Evolutionary conservation across 345 rosid species (phyloP), one percentile per base, ranked within the genome.

Genomic region (Dipteronia sinensis): DNA sequence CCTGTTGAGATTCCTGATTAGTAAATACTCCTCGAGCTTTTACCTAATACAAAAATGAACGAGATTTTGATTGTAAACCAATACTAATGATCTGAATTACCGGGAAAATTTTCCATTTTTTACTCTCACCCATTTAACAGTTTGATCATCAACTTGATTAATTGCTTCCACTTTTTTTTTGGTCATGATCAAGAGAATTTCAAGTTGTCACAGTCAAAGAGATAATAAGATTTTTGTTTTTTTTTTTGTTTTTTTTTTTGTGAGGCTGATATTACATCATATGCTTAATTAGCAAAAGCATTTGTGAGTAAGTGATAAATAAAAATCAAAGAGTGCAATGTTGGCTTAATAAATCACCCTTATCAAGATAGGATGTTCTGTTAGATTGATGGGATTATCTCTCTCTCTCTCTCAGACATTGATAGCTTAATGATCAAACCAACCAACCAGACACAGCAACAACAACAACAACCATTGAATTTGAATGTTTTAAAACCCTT

Each of bases 361-460:
- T 34, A 34, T 34, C 38, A 34, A 34, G 38, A 34, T 34, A 34
- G 38, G 38, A 34, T 34, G 38, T 4, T 42, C 10, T 42, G 46
- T 49, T 49, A 49, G 51, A 75, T 67, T 72, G 77, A 72, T 65
- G 44, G 61, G 31, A 22, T 73, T 72, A 34, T 34, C 29, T 53
- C 58, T 15, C 56, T 13, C 59, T 67, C n/a, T n/a, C 19, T 20
- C 67, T 66, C 20, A 40, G 74, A 74, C 22, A 69, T 69, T 72
- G 83, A 78, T 71, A 38, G 81, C 73, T 63, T 76, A 51, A 19
- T 62, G 74, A 78, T 83, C 81, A 82, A 67, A 76, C 78, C 77
- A 78, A 76, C 79, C 77, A 78, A n/a, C 66, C 42, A 17, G 16
- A 9, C 46, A 73, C 29, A 31, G 5, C 34, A 34, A 4, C 38